Conservation (phyloP, 2,329 filamentous ascomycete genomes). For the Mycosphaerella sp. region DNA sequence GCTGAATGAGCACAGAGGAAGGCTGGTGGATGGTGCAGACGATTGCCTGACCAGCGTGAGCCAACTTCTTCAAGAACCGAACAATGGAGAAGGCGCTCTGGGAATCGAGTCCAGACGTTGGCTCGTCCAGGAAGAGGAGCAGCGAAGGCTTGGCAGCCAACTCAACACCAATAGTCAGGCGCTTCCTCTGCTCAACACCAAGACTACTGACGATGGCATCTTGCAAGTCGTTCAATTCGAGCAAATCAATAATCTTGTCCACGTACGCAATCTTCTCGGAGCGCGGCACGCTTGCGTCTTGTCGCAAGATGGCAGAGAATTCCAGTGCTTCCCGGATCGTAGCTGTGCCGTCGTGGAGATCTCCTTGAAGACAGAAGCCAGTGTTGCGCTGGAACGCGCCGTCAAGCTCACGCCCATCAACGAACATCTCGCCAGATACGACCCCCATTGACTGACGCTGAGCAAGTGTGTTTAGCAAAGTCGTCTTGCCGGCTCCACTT, state of each 20-base stretch:
- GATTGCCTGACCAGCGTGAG: conserved; percentile 62
- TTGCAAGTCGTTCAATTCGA: conserved; percentile 60
- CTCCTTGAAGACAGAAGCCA: conserved; percentile 67
- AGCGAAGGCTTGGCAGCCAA: conserved; percentile 63
- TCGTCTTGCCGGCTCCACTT: conserved; percentile 77
- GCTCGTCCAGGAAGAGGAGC: conserved; percentile 66
- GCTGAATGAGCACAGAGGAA: conserved; percentile 60
- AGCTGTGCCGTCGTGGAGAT: conserved; percentile 62
- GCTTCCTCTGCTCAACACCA: conserved; percentile 64
- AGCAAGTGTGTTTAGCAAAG: conserved; percentile 68
- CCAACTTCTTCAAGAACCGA: conserved; percentile 62
- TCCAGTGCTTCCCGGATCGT: conserved; percentile 63
- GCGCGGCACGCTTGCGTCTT: conserved; percentile 49
- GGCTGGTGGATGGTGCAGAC: conserved; percentile 71
- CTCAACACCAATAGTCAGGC: conserved; percentile 68
- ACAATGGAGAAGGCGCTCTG: conserved; percentile 65
- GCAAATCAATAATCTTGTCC: conserved; percentile 58
- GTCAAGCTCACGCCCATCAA: conserved; percentile 58
- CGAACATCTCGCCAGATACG: conserved; percentile 63
- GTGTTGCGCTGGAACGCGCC: conserved; percentile 62
- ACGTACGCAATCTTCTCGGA: conserved; percentile 62
- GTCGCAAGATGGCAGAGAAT: conserved; percentile 61
- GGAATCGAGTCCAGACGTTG: conserved; percentile 63
- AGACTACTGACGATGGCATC: conserved; percentile 61
- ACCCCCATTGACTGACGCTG: conserved; percentile 64